Conservation (phyloP, 805 yeast genomes). For the Teunomyces aglyptinius region DNA sequence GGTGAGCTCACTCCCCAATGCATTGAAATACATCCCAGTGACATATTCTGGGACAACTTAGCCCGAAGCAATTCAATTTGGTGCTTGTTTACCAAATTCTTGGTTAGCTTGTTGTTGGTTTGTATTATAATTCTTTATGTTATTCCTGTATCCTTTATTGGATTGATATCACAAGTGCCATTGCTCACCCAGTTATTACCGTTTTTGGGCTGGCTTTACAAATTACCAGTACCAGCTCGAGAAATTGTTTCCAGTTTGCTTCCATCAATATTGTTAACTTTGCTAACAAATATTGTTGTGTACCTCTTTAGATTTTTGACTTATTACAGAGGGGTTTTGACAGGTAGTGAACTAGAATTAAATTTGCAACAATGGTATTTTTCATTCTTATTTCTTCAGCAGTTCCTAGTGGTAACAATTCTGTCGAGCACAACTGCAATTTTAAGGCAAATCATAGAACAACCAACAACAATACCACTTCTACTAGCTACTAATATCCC, state of each 20-base stretch:
- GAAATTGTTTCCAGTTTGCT: conserved; percentile 59
- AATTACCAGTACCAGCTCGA: conserved; percentile 51
- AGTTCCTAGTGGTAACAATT: conserved; percentile 79
- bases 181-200: conserved; percentile 62
- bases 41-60: conserved; percentile 71
- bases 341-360: conserved; percentile 63
- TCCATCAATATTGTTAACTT: conserved; percentile 65
- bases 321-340: conserved; percentile 53
- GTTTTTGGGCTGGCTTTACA: conserved; percentile 51
- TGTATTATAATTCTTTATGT: conserved; percentile 63
- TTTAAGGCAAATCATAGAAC: conserved; percentile 57
- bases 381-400: conserved; percentile 74
- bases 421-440: conserved; percentile 74
- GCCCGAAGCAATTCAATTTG: conserved; percentile 35
- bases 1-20: conserved; percentile 44
- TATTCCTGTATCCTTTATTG: conserved; percentile 78
- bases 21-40: conserved; percentile 60
- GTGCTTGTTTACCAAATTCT: conserved; percentile 35
- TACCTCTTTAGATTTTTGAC: conserved; percentile 54
- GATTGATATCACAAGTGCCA: conserved; percentile 72
- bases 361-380: conserved; percentile 78
- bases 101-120: conserved; percentile 47
- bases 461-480: conserved; percentile 71
- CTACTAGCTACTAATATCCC: conserved; percentile 78
- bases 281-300: conserved; percentile 63